Evolutionary conservation across 257 asterid genomes (phyloP).

Genomic region (Nicotiana undulata): DNA sequence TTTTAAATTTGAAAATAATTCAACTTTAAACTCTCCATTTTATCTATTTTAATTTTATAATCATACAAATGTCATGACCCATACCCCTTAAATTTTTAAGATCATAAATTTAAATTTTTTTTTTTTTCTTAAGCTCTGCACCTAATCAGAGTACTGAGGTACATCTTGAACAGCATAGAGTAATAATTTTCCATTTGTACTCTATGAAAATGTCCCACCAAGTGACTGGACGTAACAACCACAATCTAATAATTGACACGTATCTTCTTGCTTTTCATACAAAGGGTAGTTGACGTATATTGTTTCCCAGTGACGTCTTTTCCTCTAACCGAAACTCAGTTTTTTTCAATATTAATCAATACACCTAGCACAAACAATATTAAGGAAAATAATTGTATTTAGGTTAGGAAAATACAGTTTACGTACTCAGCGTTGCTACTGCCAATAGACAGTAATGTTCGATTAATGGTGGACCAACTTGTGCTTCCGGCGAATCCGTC

Average conservation of each 20-base stretch:
- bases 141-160: no score
- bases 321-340: background rate
- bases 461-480: conserved; percentile 89
- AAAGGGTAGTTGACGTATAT: background rate
- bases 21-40: no score
- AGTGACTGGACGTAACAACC: background rate
- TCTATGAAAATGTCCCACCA: background rate
- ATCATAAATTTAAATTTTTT: no score
- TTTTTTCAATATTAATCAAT: background rate
- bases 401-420: background rate
- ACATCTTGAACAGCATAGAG: no score
- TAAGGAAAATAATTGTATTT: background rate
- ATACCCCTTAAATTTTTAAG: no score
- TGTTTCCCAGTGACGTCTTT: background rate
- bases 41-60: no score
- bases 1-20: no score
- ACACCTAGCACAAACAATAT: background rate
- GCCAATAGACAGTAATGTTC: conserved; percentile 69
- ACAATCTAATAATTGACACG: background rate
- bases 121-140: no score
- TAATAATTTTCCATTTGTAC: background rate
- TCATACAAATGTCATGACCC: no score
- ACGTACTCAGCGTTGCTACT: conserved; percentile 44
- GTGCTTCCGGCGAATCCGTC: conserved; percentile 70
- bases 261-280: background rate